Percentiles rank a stretch among this genome's conserved stretches.
phyloP scores from a whole-genome alignment of 371 early-diverging fungal species.

The Mucor saturninus region DNA sequence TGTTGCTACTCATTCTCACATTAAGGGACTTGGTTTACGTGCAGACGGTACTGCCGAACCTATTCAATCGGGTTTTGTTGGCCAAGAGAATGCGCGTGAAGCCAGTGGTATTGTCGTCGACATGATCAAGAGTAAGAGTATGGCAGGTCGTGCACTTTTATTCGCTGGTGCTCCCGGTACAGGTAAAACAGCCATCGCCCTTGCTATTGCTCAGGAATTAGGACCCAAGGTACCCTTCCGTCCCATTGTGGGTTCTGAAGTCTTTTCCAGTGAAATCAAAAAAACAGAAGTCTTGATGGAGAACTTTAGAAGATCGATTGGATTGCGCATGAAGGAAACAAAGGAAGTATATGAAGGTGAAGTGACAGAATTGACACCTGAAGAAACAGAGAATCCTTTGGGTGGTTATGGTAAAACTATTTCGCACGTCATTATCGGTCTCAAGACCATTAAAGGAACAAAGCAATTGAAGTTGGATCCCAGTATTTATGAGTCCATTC shows the following conservation, averaged over 20 bases:
- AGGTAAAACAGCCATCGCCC: conserved; percentile 93
- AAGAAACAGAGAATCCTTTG: conserved; percentile 93
- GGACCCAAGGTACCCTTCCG: conserved; percentile 98
- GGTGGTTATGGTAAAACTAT: conserved; percentile 95
- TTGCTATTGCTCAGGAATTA: conserved; percentile 95
- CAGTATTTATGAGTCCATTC: conserved; percentile 95
- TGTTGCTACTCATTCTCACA: conserved; percentile 96
- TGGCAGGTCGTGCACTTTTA: conserved; percentile 96
- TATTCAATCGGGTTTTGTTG: conserved; percentile 92
- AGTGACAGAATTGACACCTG: conserved; percentile 96
- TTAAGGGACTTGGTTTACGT: conserved; percentile 83
- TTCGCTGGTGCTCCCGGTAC: conserved; percentile 98
- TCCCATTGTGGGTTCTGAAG: conserved; percentile 98
- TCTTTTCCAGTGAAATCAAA: conserved; percentile 96
- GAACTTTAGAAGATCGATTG: conserved; percentile 97
- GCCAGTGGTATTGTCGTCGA: conserved; percentile 95
- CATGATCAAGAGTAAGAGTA: conserved; percentile 92
- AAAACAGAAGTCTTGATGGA: conserved; percentile 99
- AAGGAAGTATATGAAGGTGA: conserved; percentile 99
- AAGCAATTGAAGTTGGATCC: conserved; percentile 98
- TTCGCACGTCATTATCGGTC: conserved; percentile 92
- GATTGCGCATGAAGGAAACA: conserved; percentile 96
- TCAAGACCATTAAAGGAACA: conserved; percentile 98
- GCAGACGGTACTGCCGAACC: conserved; percentile 91
- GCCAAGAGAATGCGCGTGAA: conserved; percentile 95